Percentiles rank a stretch among this genome's conserved stretches.
Conservation (phyloP, 75 land plant genomes). For the Pinus albicaulis region DNA sequence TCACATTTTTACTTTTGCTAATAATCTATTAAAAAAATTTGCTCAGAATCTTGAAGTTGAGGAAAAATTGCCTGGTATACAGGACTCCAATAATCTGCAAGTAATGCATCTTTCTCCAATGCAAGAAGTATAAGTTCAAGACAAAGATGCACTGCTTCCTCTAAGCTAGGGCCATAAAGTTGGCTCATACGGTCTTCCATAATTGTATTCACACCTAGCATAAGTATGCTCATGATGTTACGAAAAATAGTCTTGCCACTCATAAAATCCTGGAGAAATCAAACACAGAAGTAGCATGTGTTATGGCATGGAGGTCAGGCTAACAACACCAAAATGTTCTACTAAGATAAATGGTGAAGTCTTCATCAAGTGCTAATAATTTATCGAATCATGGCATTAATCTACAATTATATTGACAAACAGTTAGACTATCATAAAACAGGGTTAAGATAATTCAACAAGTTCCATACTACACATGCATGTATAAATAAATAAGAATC, state of each 20-base stretch:
- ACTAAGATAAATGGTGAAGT: background rate
- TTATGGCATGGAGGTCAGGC: background rate
- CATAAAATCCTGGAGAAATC: conserved; percentile 83
- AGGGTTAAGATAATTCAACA: background rate
- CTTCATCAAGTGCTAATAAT: background rate
- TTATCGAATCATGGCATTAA: background rate
- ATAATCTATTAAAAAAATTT: background rate
- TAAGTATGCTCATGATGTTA: conserved; percentile 82
- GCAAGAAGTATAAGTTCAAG: conserved; percentile 80
- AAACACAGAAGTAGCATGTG: background rate
- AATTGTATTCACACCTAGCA: conserved; percentile 65
- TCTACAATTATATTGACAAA: background rate
- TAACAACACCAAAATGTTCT: conserved; percentile 2
- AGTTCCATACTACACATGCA: background rate
- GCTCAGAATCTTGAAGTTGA: background rate
- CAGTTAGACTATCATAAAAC: background rate
- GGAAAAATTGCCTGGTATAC: conserved; percentile 65
- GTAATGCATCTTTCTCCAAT: conserved; percentile 61
- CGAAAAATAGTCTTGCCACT: conserved; percentile 85
- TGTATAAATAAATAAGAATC: background rate
- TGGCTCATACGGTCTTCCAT: conserved; percentile 69
- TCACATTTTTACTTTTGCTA: background rate
- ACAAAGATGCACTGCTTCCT: conserved; percentile 82
- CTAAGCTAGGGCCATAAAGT: conserved; percentile 68
- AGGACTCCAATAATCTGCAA: conserved; percentile 92